Conservation (phyloP, 352 stramenopile species). For the Globisporangium alternatum region DNA sequence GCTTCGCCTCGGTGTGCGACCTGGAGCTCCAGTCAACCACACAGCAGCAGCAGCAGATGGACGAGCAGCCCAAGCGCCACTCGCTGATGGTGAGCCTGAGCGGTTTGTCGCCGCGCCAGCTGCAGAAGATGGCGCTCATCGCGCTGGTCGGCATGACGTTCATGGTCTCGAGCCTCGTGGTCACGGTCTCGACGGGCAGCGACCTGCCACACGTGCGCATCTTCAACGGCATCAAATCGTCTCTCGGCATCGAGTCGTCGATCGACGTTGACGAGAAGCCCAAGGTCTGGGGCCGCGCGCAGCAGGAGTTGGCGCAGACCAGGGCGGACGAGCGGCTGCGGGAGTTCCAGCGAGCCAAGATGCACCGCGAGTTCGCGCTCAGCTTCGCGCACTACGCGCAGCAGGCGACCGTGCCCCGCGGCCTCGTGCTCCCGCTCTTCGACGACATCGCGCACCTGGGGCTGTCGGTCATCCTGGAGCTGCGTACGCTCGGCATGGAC, state of each 20-base stretch:
- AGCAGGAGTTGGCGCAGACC: neutral
- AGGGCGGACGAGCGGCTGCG: neutral
- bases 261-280: constrained; percentile 1
- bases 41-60: neutral
- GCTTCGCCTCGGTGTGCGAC: constrained; percentile 14
- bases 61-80: neutral
- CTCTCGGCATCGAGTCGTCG: constrained; percentile 7
- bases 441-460: constrained; percentile 56
- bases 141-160: constrained; percentile 3
- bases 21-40: constrained; percentile 12
- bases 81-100: neutral
- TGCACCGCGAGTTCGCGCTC: constrained; percentile 17
- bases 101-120: neutral
- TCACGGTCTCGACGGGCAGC: constrained; percentile 9
- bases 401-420: constrained; percentile 29
- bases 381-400: constrained; percentile 20
- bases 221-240: constrained; percentile 11
- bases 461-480: constrained; percentile 58
- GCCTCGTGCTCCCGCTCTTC: constrained; percentile 65
- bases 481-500: constrained; percentile 48
- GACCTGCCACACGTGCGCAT: constrained; percentile 2
- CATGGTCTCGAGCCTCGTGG: constrained; percentile 10
- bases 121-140: constrained; percentile 11
- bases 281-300: neutral
- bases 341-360: neutral